These are phyloP conservation scores for Lolium multiflorum DNA, from an alignment of 176 grass and related monocot genomes.

Conservation along the genomic window DNA sequence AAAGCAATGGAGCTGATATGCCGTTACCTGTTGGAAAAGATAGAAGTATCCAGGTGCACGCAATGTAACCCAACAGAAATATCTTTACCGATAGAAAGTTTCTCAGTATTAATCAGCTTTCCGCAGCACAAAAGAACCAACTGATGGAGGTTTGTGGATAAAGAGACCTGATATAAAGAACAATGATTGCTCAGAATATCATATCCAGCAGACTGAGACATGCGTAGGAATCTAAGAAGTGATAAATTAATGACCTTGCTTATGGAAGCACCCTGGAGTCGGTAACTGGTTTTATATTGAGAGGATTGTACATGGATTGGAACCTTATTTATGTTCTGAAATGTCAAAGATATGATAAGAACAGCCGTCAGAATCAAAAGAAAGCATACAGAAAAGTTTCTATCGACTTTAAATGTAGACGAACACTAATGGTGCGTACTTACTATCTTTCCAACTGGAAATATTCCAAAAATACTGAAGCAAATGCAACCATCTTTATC, in stretches of 20 bases:
- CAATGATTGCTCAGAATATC: conserved; percentile 27
- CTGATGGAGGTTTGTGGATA: conserved; percentile 83
- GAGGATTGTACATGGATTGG: conserved; percentile 54
- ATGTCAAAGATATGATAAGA: conserved; percentile 48
- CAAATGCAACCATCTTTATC: conserved; percentile 90
- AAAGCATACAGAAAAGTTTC: conserved; percentile 32
- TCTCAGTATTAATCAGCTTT: conserved; percentile 59
- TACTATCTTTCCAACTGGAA: conserved; percentile 96
- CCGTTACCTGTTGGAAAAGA: conserved; percentile 77
- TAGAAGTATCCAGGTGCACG: conserved; percentile 87
- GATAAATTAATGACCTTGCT: conserved; percentile 64
- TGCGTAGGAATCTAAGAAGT: conserved; percentile 41
- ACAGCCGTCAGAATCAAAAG: conserved; percentile 41
- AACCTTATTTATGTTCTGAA: conserved; percentile 83
- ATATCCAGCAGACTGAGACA: conserved; percentile 14
- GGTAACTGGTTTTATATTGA: conserved; percentile 47
- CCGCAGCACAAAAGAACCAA: conserved; percentile 78
- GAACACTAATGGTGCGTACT: conserved; percentile 46
- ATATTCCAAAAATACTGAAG: conserved; percentile 99
- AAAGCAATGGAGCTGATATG: conserved; percentile 8
- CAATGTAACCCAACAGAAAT: conserved; percentile 73
- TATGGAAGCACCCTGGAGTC: conserved; percentile 82
- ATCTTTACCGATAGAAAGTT: conserved; percentile 36
- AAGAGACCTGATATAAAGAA: conserved; percentile 66
- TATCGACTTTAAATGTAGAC: conserved; percentile 39